Base-by-base conservation (phyloP, 257 asterid genomes). In the Plectranthus barbatus region DNA sequence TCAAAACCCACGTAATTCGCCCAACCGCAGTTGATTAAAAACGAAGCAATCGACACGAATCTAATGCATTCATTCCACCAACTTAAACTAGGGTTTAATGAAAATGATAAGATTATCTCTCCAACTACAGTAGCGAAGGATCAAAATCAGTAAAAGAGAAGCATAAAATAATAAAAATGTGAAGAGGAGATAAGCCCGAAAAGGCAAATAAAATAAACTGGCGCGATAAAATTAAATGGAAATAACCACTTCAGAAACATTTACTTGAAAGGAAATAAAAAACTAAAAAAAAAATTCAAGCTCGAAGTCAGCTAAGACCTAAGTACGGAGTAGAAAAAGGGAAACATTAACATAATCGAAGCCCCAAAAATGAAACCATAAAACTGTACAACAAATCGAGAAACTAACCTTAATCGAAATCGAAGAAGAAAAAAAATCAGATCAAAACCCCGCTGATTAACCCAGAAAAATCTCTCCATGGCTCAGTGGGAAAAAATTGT, bases 31-130 rank as follows among this genome's bases (percentile, higher is more conserved):
- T 14, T 20, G 6, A 5, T 59, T 9, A 26, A 72, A 50, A 47
- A 17, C 18, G 23, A 67, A 50, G 54, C 36, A 40, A 51, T n/a
- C 36, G 3, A 61, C 20, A 46, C n/a, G 7, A 66, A 67, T 64
- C 58, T 46, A 6, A 39, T 26, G 50, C 57, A 18, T 24, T 59
- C 53, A 64, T 20, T 14, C 19, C 51, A 48, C 47, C 7, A 72
- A 29, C 56, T 44, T 17, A 18, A 71, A 46, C 79, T 82, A 86
- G 95, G 92, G 95, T 84, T 86, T 77, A 9, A 4, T 34, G 31
- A 33, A 46, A 67, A n/a, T 20, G 48, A 46, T 47, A 20, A 51
- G 37, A 52, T 66, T 26, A 36, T 33, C 14, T 21, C 48, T 37
- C 61, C 46, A 56, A 55, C 68, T 45, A 15, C 60, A 40, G 24